Evolutionary conservation across 2,329 filamentous ascomycete species (phyloP), one percentile per base, ranked within the genome.

Genomic region (Paradendryphiella salina): DNA sequence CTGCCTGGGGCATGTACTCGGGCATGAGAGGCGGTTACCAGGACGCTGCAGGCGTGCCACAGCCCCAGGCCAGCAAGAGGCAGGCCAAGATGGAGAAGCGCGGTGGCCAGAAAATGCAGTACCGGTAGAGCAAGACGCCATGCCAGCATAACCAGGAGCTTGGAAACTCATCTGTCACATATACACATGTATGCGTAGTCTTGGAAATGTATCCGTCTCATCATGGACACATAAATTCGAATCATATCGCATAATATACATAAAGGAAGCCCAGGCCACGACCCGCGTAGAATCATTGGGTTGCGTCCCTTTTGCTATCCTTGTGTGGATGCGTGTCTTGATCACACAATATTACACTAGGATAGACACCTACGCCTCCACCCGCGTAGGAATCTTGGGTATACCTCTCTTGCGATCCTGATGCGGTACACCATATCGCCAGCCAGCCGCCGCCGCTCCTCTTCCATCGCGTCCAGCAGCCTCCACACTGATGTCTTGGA

Each of bases 261-360:
- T 46, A 21, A 39, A 11, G 14, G 23, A 9, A 49, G 26, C 26
- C 52, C 65, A 74, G 15, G 69, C 69, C 47, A 81, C 78, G 42
- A 85, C 82, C 56, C 75, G 78, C 17, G 78, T 84, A 10, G 83
- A 82, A 54, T 86, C 85, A 77, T 86, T 86, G 61, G 85, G 74
- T 6, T 56, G 78, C 72, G 18, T 83, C 84, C 72, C 80, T 81
- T 77, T 85, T 85, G 53, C 84, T 75, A 56, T 86, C 84, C 62
- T 83, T 74, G 60, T 79, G 79, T 41, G 84, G 84, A 42, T 29
- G 29, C 39, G 29, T 42, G 39, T 28, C 32, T 41, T 42, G 6
- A 42, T 42, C 39, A 42, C 32, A 18, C 33, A 28, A 42, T 31
- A 32, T 42, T 42, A 42, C 29, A 42, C 13, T 21, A 21, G 11